Conservation (phyloP, 345 rosid genomes). For the Bruguiera gymnorhiza region DNA sequence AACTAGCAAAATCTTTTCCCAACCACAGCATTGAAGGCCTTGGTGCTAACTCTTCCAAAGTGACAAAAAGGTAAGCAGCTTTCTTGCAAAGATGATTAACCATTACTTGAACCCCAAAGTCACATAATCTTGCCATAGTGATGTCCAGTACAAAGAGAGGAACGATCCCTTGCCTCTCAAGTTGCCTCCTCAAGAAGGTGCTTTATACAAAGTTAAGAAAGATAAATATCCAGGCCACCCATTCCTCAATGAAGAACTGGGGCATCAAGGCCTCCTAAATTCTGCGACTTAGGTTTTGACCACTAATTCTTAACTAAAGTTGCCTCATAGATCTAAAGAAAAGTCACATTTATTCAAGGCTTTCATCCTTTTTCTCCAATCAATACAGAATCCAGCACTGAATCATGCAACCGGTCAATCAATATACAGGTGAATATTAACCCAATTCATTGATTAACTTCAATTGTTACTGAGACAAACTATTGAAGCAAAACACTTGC, state of each 20-base stretch:
- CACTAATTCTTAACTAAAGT: not conserved
- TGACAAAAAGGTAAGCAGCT: not conserved
- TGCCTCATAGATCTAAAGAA: not conserved
- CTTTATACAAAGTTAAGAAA: too few species aligned
- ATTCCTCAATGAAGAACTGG: not conserved
- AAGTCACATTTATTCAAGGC: too few species aligned
- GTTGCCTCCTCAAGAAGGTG: too few species aligned
- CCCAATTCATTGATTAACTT: not conserved
- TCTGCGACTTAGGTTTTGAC: not conserved
- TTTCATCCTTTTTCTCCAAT: too few species aligned
- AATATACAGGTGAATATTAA: conserved; percentile 5
- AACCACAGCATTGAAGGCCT: not conserved
- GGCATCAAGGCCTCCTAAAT: not conserved
- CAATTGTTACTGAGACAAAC: not conserved
- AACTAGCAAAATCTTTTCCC: not conserved
- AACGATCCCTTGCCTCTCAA: too few species aligned
- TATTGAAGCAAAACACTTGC: too few species aligned
- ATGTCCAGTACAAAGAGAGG: too few species aligned
- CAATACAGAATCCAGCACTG: not conserved
- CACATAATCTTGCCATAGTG: too few species aligned
- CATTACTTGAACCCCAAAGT: too few species aligned
- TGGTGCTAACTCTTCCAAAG: not conserved
- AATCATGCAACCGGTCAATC: not conserved
- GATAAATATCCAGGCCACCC: too few species aligned
- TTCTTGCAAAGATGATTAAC: not conserved